A percentile compares a stretch with the other conserved stretches of the same genome.
These are phyloP conservation scores for Lobulomyces angularis DNA, from an alignment of 192 early-diverging fungal species.

Conservation along the genomic window DNA sequence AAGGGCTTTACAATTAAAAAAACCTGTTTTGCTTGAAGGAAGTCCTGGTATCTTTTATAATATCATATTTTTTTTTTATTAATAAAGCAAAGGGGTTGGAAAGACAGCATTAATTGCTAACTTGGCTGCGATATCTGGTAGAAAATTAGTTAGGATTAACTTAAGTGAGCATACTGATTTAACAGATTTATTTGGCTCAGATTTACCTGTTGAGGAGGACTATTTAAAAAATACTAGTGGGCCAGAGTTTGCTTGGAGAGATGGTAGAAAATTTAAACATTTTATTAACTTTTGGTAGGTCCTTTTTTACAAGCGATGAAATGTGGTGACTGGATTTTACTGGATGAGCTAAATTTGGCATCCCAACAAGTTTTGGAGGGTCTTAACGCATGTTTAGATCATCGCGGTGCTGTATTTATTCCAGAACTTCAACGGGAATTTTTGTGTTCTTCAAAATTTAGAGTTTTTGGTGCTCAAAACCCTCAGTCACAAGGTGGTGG, in stretches of 20 bases:
- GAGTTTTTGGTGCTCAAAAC: constrained; percentile 95
- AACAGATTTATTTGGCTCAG: constrained; percentile 96
- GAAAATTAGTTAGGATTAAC: constrained; percentile 86
- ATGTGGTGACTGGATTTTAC: constrained; percentile 87
- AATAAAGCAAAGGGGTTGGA: no score
- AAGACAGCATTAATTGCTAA: constrained; percentile 84
- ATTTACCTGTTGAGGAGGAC: constrained; percentile 84
- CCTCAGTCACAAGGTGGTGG: constrained; percentile 94
- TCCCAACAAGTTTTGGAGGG: constrained; percentile 90
- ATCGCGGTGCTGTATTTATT: constrained; percentile 89
- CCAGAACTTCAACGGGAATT: constrained; percentile 89
- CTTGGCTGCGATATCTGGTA: constrained; percentile 68
- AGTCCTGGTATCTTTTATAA: no score
- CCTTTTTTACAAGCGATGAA: constrained; percentile 95
- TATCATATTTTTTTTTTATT: no score
- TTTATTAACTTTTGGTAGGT: no score
- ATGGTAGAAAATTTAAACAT: no score
- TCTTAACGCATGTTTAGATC: constrained; percentile 95
- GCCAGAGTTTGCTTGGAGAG: constrained; percentile 90
- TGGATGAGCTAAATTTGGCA: constrained; percentile 98
- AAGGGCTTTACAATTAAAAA: constrained; percentile 77
- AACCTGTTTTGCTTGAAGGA: constrained; percentile 90
- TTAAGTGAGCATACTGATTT: constrained; percentile 96
- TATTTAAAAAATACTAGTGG: constrained; percentile 21
- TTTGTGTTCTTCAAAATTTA: constrained; percentile 60